Evolutionary conservation across 306 rosid species (phyloP), one percentile per base, ranked within the genome.

Genomic region (Abrus precatorius): DNA sequence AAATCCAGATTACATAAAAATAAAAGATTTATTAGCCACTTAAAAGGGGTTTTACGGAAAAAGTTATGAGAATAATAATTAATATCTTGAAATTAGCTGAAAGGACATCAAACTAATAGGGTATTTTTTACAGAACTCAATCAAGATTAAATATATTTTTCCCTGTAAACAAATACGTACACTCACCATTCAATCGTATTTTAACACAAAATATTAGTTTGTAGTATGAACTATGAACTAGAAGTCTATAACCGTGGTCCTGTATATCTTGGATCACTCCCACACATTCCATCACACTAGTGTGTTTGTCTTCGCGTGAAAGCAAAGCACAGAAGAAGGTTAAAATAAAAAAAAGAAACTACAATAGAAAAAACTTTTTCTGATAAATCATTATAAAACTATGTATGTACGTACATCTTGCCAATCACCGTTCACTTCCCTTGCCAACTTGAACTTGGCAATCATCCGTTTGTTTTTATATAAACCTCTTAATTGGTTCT

Each of bases 291-390:
- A 11, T 62, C 72, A 7, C 65, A 20, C 67, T 63, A 80, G 41
- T 60, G 7, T 70, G 88, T 88, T 85, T 82, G 87, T 54, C 95
- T 89, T 89, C 72, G 88, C 90, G 92, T 91, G 80, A 72, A 90
- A 91, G 92, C 89, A 72, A 93, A 89, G 88, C 75, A 65, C 7
- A 30, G 56, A 76, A 62, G 40, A 54, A 36, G 52, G 60, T 20
- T 20, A 20, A 20, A 20, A 20, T 30, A 29, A 14, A 41, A 41
- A 40, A 7, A 9, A 9, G 27, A 41, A 40, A 32, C 29, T 45
- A 81, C 0, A 66, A 30, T 5, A 38, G 38, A 9, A 8, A 40
- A 48, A 33, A 20, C 0, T 38, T 38, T 38, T 36, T 1, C 36
- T 20, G 20, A 20, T 20, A 20, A 20, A 20, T 20, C 13, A 40